phyloP scores from a whole-genome alignment of 768 basidiomycete genomes.

The Tephrocybe sp. region DNA sequence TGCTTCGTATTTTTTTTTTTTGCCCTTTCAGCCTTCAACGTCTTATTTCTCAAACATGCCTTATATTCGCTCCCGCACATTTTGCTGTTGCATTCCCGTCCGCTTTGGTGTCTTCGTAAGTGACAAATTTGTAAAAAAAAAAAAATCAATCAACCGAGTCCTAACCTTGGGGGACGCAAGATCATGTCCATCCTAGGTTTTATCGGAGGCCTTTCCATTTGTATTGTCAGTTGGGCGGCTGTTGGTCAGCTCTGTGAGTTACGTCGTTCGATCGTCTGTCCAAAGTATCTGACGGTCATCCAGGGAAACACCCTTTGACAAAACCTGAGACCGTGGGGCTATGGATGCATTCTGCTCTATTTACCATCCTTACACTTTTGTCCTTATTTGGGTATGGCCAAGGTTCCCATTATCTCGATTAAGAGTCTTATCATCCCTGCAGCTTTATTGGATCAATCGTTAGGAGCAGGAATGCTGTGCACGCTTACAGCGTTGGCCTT shows the following conservation, averaged over 20 bases:
- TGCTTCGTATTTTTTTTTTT: constrained; percentile 17
- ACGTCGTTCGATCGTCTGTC: background rate
- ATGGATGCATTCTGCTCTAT: constrained; percentile 45
- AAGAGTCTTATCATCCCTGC: background rate
- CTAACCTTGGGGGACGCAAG: constrained; percentile 15
- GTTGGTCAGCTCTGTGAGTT: constrained; percentile 41
- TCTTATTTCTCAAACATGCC: constrained; percentile 35
- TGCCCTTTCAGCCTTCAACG: constrained; percentile 13
- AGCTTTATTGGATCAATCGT: constrained; percentile 45
- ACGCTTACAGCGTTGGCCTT: constrained; percentile 40
- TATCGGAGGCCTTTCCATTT: constrained; percentile 40
- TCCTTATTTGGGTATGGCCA: constrained; percentile 48
- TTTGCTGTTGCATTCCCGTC: constrained; percentile 67
- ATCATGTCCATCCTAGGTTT: constrained; percentile 42
- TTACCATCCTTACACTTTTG: constrained; percentile 43
- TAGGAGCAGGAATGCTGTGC: constrained; percentile 39
- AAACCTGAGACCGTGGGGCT: constrained; percentile 38
- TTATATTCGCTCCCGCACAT: constrained; percentile 51
- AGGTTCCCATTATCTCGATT: background rate
- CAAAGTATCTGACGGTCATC: background rate
- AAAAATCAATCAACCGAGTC: background rate
- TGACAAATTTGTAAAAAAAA: background rate
- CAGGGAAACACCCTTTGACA: constrained; percentile 33
- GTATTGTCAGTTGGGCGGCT: constrained; percentile 44
- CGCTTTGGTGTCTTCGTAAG: constrained; percentile 60